phyloP scores from a whole-genome alignment of 805 yeast species.

The Sugiyamaella chiloensis region DNA sequence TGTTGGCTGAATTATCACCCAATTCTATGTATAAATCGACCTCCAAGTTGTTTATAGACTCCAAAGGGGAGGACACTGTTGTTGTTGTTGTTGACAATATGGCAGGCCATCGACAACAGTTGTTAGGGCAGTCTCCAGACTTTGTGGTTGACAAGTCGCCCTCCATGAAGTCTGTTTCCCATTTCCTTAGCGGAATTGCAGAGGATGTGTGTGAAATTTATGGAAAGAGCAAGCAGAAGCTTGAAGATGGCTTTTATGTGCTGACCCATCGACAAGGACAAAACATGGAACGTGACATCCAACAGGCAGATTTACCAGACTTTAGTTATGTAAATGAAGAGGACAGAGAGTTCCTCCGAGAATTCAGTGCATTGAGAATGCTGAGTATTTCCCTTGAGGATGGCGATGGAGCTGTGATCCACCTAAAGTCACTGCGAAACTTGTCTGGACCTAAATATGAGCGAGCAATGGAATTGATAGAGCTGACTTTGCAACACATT shows the following conservation, averaged over 20 bases:
- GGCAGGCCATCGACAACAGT: conserved; percentile 15
- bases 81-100: conserved; percentile 24
- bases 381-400: conserved; percentile 1
- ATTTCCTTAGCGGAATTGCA: conserved; percentile 13
- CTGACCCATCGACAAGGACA: neutral
- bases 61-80: conserved; percentile 12
- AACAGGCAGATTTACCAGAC: neutral
- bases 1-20: neutral
- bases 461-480: neutral
- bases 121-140: conserved; percentile 21
- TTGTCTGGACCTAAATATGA: conserved; percentile 2
- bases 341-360: conserved; percentile 2
- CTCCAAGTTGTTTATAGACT: neutral
- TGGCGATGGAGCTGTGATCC: conserved; percentile 6
- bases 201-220: conserved; percentile 12
- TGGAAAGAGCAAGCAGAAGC: conserved; percentile 9
- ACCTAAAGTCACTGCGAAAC: conserved; percentile 6
- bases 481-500: conserved; percentile 9
- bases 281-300: neutral
- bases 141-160: conserved; percentile 21
- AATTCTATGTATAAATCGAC: neutral
- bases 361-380: neutral
- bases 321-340: neutral
- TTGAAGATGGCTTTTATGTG: conserved; percentile 10
- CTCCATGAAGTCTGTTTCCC: conserved; percentile 3